A percentile compares a stretch with the other conserved stretches of the same genome.
Conservation (phyloP, 345 rosid species). For the Stellera chamaejasme region DNA sequence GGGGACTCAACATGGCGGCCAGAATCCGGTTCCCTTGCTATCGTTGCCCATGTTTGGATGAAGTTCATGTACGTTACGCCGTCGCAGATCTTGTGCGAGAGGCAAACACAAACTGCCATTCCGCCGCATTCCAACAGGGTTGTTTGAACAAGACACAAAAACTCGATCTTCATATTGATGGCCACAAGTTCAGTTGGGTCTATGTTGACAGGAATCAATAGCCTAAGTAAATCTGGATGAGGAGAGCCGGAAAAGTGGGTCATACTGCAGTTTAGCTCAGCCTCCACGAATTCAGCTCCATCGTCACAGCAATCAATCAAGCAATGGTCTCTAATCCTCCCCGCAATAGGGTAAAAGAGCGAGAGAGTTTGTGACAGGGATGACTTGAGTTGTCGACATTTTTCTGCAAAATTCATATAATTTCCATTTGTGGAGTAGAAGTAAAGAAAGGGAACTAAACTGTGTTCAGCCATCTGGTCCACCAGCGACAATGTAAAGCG, state of each 20-base stretch:
- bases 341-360: background rate
- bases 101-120: slow-evolving; percentile 19
- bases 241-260: slow-evolving; percentile 9
- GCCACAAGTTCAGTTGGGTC: background rate
- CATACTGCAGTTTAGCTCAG: slow-evolving; percentile 5
- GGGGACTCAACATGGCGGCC: background rate
- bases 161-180: background rate
- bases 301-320: slow-evolving; percentile 3
- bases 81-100: slow-evolving; percentile 28
- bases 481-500: background rate
- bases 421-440: background rate
- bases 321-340: background rate
- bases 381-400: background rate
- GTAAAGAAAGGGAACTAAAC: background rate
- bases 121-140: slow-evolving; percentile 27
- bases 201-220: slow-evolving; percentile 17
- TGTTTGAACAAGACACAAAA: slow-evolving; percentile 23
- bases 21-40: slow-evolving; percentile 14
- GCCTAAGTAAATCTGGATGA: slow-evolving; percentile 15
- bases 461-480: background rate
- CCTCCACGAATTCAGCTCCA: slow-evolving; percentile 5
- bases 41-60: slow-evolving; percentile 24
- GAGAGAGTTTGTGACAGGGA: slow-evolving; percentile 1
- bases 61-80: slow-evolving; percentile 17
- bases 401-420: background rate